Evolutionary conservation across 257 asterid genomes (phyloP).

Genomic region (Petunia secreta): DNA sequence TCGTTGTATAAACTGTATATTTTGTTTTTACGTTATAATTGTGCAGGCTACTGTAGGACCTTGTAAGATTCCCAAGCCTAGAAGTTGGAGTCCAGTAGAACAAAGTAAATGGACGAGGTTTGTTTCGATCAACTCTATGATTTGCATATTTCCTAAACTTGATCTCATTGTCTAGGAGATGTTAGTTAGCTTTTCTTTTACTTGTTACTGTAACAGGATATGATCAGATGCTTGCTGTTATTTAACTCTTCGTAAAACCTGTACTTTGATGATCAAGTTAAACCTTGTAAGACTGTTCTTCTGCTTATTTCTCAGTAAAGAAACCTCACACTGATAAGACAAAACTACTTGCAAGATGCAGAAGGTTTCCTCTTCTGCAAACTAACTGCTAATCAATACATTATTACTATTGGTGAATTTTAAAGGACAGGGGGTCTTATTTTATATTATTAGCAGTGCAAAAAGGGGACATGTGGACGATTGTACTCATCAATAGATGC

Average conservation of each 20-base stretch:
- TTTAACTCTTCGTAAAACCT: slow-evolving; percentile 3
- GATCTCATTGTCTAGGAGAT: neutral
- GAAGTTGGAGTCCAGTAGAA: slow-evolving; percentile 92
- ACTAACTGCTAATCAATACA: slow-evolving; percentile 5
- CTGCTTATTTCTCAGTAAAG: neutral
- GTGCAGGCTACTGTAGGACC: slow-evolving; percentile 93
- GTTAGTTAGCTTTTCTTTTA: neutral
- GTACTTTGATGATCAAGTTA: neutral
- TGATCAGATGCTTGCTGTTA: neutral
- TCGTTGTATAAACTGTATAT: neutral
- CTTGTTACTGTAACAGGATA: neutral
- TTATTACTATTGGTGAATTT: neutral
- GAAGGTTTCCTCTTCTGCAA: neutral
- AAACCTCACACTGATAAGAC: slow-evolving; percentile 7
- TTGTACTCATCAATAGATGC: neutral
- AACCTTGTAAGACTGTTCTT: neutral
- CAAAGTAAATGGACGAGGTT: slow-evolving; percentile 98
- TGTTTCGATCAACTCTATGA: slow-evolving; percentile 32
- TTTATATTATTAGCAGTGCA: neutral
- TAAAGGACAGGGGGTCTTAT: neutral
- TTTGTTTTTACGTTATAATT: slow-evolving; percentile 14
- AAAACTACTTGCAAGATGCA: neutral
- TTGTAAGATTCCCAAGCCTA: slow-evolving; percentile 91
- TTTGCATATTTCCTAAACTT: slow-evolving; percentile 12
- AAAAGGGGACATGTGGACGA: neutral